phyloP scores from a whole-genome alignment of 495 filamentous ascomycete species.

The Aspergillus bridgeri region DNA sequence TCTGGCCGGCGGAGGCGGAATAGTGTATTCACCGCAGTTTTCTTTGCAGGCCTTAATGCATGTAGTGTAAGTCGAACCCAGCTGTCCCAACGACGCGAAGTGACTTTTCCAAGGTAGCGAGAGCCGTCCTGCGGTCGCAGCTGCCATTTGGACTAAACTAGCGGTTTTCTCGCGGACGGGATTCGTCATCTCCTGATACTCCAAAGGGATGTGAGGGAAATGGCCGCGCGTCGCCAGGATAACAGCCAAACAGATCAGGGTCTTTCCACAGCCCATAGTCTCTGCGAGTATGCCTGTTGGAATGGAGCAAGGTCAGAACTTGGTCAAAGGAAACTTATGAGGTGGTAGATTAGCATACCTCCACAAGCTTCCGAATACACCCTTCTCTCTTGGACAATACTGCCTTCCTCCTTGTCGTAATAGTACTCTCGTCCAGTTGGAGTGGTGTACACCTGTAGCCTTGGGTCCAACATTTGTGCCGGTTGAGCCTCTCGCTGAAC shows the following conservation, averaged over 20 bases:
- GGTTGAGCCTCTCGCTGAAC: slow-evolving; percentile 73
- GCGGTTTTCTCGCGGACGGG: slow-evolving; percentile 44
- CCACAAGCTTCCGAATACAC: slow-evolving; percentile 74
- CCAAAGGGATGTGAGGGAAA: slow-evolving; percentile 59
- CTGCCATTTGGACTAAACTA: slow-evolving; percentile 67
- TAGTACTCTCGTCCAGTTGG: slow-evolving; percentile 66
- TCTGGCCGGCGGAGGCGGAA: slow-evolving; percentile 47
- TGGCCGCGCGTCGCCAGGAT: slow-evolving; percentile 78
- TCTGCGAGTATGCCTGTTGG: slow-evolving; percentile 40
- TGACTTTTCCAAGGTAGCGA: slow-evolving; percentile 66
- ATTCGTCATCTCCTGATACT: slow-evolving; percentile 49
- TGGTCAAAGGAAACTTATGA: not conserved
- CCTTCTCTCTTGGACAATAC: slow-evolving; percentile 57
- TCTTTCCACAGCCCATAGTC: slow-evolving; percentile 81
- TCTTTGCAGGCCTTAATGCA: slow-evolving; percentile 56
- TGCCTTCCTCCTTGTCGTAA: slow-evolving; percentile 62
- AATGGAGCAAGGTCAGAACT: slow-evolving; percentile 1
- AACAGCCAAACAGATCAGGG: slow-evolving; percentile 77
- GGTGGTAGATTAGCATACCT: slow-evolving; percentile 39
- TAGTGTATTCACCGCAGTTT: slow-evolving; percentile 51
- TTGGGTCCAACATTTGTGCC: slow-evolving; percentile 65
- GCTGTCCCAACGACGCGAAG: slow-evolving; percentile 41
- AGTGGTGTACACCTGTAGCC: slow-evolving; percentile 54
- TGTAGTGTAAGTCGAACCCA: slow-evolving; percentile 34
- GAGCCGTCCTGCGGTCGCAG: slow-evolving; percentile 59